phyloP scores from a whole-genome alignment of 73 alveolate genomes.

The Uronychia setigera region DNA sequence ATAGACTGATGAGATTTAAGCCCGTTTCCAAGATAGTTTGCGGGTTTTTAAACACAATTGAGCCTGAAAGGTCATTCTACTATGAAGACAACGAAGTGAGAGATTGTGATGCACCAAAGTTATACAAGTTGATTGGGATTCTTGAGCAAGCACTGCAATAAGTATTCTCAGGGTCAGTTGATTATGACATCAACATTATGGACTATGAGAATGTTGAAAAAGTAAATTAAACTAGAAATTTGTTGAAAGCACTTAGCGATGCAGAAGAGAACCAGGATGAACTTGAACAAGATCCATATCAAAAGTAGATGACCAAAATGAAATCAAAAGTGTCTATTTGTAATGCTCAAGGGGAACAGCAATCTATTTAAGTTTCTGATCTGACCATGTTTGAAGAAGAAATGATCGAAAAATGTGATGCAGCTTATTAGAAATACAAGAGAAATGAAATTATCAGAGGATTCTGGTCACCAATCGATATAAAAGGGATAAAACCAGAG shows the following conservation, averaged over 20 bases:
- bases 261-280: background rate
- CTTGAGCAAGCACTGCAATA: background rate
- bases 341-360: background rate
- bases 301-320: background rate
- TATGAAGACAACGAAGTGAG: background rate
- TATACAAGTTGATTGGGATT: background rate
- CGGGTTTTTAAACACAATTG: background rate
- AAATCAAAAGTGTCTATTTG: background rate
- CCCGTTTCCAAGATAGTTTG: no score
- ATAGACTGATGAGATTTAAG: no score
- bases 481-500: conserved; percentile 44
- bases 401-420: background rate
- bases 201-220: background rate
- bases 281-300: background rate
- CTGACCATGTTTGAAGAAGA: background rate
- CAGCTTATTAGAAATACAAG: no score
- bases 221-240: background rate
- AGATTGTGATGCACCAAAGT: background rate
- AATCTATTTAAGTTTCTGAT: background rate
- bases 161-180: background rate
- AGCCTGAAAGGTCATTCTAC: background rate
- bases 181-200: background rate
- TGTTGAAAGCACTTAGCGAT: background rate
- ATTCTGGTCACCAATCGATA: conserved; percentile 30
- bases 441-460: conserved; percentile 40